A percentile compares a stretch with the other conserved stretches of the same genome.
Evolutionary conservation across 345 rosid genomes (phyloP).

Genomic region (Melaleuca quinquenervia): DNA sequence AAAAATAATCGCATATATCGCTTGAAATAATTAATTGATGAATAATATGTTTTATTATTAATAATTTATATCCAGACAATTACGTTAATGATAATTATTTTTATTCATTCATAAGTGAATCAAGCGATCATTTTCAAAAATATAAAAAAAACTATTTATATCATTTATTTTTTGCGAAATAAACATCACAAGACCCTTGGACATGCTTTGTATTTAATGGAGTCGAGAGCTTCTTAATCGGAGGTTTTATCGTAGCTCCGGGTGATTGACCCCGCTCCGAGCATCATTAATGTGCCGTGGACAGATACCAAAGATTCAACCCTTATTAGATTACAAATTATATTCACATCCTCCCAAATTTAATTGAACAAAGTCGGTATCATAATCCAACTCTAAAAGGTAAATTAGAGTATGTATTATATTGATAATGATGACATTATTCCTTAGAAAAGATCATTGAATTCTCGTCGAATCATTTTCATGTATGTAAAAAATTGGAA

Average conservation of each 20-base stretch:
- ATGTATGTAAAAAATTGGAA: neutral
- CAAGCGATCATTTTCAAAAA: too few species aligned
- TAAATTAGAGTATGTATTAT: neutral
- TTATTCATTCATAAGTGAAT: too few species aligned
- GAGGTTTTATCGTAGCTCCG: neutral
- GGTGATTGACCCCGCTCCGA: too few species aligned
- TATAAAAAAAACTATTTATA: too few species aligned
- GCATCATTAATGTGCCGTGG: neutral
- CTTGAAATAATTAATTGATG: too few species aligned
- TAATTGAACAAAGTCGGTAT: neutral
- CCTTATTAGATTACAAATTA: neutral
- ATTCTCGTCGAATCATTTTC: neutral
- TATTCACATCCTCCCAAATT: neutral
- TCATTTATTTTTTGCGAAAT: too few species aligned
- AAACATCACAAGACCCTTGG: too few species aligned
- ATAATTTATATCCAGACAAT: too few species aligned
- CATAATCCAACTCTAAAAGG: neutral
- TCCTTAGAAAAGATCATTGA: neutral
- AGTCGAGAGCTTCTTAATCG: neutral
- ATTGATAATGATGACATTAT: neutral
- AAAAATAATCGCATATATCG: too few species aligned
- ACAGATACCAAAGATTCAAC: too few species aligned
- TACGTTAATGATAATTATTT: too few species aligned
- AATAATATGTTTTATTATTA: too few species aligned
- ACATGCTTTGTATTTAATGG: neutral